A percentile compares a stretch with the other conserved stretches of the same genome.
These are phyloP conservation scores for Trichosporon faecale DNA, from an alignment of 1,284 basidiomycete species.

Conservation along the genomic window DNA sequence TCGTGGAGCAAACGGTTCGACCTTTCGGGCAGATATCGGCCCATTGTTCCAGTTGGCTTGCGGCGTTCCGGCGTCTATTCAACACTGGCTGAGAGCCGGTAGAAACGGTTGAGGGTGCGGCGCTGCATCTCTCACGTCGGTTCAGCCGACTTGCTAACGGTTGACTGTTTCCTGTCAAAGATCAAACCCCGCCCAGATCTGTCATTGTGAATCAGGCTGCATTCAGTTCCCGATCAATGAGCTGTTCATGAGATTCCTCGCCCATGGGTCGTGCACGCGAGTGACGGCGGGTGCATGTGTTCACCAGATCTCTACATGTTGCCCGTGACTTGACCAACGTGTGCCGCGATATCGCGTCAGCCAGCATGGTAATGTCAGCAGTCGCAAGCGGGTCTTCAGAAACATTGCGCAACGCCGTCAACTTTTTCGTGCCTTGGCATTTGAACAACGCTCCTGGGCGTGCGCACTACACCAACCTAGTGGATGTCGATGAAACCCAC, in stretches of 20 bases:
- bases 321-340: neutral
- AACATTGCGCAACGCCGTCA: too few species aligned
- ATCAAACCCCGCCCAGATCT: neutral
- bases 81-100: neutral
- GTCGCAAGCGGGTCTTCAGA: neutral
- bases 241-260: conserved; percentile 2
- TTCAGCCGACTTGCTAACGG: neutral
- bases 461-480: neutral
- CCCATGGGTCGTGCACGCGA: neutral
- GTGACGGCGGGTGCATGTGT: neutral
- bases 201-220: neutral
- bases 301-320: neutral
- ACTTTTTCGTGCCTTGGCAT: too few species aligned
- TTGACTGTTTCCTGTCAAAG: neutral
- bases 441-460: too few species aligned
- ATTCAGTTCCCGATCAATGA: conserved; percentile 1
- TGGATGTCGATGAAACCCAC: neutral
- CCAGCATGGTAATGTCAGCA: neutral
- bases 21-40: neutral
- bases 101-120: too few species aligned
- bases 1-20: neutral
- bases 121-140: neutral
- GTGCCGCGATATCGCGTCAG: neutral
- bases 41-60: neutral
- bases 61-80: neutral